These are phyloP conservation scores for Aspergillus asperescens DNA, from an alignment of 495 filamentous ascomycete genomes.

Conservation along the genomic window DNA sequence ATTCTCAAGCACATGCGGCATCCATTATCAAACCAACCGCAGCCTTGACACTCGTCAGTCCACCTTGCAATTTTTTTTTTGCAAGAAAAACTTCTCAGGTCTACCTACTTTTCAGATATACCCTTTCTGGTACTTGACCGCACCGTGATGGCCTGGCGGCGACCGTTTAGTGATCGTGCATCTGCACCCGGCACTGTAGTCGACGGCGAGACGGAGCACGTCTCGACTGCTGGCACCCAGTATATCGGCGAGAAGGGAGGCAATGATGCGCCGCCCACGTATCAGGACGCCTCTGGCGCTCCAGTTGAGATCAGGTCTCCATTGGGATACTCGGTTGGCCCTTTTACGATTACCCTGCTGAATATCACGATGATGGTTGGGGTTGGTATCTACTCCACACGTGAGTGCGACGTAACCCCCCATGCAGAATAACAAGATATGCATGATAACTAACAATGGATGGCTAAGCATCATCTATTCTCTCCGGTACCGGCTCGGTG, in stretches of 20 bases:
- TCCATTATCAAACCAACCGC: too few species aligned
- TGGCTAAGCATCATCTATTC: conserved; percentile 47
- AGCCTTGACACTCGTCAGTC: too few species aligned
- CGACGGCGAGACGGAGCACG: not conserved
- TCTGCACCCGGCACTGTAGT: too few species aligned
- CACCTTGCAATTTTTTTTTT: too few species aligned
- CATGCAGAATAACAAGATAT: too few species aligned
- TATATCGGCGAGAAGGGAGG: conserved; percentile 48
- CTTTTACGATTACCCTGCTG: conserved; percentile 51
- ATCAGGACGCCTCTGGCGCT: conserved; percentile 58
- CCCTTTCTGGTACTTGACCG: too few species aligned
- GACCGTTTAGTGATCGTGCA: too few species aligned
- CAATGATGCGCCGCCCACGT: conserved; percentile 50
- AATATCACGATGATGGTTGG: conserved; percentile 63
- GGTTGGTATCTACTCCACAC: conserved; percentile 60
- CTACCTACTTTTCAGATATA: too few species aligned
- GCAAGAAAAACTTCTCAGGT: too few species aligned
- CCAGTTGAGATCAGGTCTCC: conserved; percentile 55
- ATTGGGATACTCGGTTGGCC: conserved; percentile 53
- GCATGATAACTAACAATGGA: not conserved
- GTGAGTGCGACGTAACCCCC: conserved; percentile 29
- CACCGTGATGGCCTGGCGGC: too few species aligned
- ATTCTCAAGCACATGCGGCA: too few species aligned
- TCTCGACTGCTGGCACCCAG: conserved; percentile 33
- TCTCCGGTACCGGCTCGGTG: conserved; percentile 54